phyloP scores from a whole-genome alignment of 192 early-diverging fungal species.

The Jimgerdemannia lactiflua region DNA sequence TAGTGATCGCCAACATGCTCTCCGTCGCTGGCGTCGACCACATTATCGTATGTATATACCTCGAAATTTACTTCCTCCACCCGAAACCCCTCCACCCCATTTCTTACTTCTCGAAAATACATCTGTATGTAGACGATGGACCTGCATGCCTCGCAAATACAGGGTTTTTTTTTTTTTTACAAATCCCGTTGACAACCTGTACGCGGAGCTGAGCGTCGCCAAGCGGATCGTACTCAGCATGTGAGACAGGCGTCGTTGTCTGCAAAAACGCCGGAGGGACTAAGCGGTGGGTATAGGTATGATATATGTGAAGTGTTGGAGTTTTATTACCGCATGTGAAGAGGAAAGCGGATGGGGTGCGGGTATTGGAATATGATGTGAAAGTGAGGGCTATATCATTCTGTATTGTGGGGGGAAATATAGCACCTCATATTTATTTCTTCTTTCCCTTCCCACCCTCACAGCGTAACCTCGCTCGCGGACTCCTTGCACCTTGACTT shows the following conservation, averaged over 20 bases:
- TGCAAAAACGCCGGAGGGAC: constrained; percentile 99
- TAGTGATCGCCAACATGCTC: constrained; percentile 94
- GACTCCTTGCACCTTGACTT: constrained; percentile 90
- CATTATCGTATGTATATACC: constrained; percentile 49
- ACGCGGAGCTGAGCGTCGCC: constrained; percentile 84
- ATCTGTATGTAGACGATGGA: constrained; percentile 74
- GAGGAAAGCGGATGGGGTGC: too few species aligned
- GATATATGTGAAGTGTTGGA: too few species aligned
- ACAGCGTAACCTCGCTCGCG: constrained; percentile 77
- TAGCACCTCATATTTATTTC: too few species aligned
- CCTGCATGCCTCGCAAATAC: constrained; percentile 91
- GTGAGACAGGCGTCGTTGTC: constrained; percentile 84
- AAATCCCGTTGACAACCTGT: constrained; percentile 94
- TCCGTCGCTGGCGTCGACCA: constrained; percentile 87
- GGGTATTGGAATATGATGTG: too few species aligned
- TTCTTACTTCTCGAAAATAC: too few species aligned
- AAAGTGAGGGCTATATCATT: too few species aligned
- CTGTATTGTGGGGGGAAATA: too few species aligned
- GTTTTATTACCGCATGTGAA: too few species aligned
- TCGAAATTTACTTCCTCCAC: too few species aligned
- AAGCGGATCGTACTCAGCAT: constrained; percentile 91
- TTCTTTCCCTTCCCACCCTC: too few species aligned
- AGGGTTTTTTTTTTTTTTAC: constrained; percentile 73
- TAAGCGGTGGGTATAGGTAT: constrained; percentile 62
- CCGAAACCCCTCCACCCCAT: too few species aligned